Evolutionary conservation across 495 filamentous ascomycete genomes (phyloP), one percentile per base, ranked within the genome.

Genomic region (Annulohypoxylon bovei): DNA sequence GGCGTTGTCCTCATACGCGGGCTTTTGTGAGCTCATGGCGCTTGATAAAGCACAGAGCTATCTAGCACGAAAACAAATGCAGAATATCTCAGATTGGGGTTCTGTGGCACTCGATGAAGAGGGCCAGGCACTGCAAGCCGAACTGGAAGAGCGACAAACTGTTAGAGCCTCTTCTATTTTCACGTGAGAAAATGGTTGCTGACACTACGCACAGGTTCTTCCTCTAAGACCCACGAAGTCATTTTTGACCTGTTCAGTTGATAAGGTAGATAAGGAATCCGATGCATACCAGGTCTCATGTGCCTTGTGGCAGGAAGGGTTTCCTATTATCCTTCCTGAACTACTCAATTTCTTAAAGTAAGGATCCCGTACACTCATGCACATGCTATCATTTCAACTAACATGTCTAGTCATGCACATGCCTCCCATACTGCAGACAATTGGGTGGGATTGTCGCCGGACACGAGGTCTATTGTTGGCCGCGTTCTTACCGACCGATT

Each of bases 401-500:
- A 75, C 64, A 44, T 20, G 16, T 37, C 14, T 60, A 95, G 91
- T 69, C 88, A 94, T 73, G 93, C 94, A 3, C 94, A 98, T 81
- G 92, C 93, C n/a, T 97, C 95, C 70, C 93, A 97, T 75, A 93
- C 97, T 70, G 88, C 93, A 0, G 77, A 81, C 20, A 95, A 93
- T 71, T 99, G 95, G 95, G 85, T 83, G 20, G 84, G 87, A 42
- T 80, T 97, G n/a, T 89, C 93, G 9, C 80, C 82, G 35, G 93
- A 97, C 40, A 91, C 95, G 86, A 89, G 86, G 62, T 81, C 83
- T 9, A 88, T 97, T 14, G 90, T 97, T 28, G 88, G 88, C 32
- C 88, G 92, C 5, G 92, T 98, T 49, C 81, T 99, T 16, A 97
- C 93, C 1, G 95, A 99, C 80, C 91, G 95, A 23, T 98, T 99